Evolutionary conservation across 2,329 filamentous ascomycete genomes (phyloP).

Genomic region (Neoscytalidium dimidiatum): DNA sequence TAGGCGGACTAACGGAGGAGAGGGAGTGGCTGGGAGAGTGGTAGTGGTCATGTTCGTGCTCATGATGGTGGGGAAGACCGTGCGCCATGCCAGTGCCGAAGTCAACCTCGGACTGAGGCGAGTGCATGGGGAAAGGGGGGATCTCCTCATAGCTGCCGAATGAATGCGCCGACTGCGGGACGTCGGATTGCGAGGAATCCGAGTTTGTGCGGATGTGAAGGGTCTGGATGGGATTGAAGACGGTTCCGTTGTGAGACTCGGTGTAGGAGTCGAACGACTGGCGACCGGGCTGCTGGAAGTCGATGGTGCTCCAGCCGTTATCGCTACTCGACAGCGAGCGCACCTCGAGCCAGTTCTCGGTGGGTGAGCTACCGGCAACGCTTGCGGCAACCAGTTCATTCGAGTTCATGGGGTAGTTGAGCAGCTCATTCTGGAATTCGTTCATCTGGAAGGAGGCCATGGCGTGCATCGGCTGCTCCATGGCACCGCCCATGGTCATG

Average conservation of each 20-base stretch:
- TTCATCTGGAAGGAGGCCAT: constrained; percentile 47
- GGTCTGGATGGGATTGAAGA: constrained; percentile 91
- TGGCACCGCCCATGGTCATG: constrained; percentile 43
- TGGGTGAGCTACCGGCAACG: constrained; percentile 44
- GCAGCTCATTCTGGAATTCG: constrained; percentile 73
- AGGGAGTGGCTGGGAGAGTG: constrained; percentile 37
- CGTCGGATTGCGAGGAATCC: constrained; percentile 66
- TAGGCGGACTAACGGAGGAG: constrained; percentile 65
- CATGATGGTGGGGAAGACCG: constrained; percentile 35
- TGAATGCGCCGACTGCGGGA: constrained; percentile 59
- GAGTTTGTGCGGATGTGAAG: constrained; percentile 85
- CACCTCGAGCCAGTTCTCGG: constrained; percentile 81
- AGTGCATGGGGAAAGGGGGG: constrained; percentile 71
- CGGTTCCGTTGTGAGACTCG: constrained; percentile 58
- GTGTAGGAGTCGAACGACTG: constrained; percentile 69
- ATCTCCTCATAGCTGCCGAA: constrained; percentile 83
- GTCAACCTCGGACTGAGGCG: constrained; percentile 77
- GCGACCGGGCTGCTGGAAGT: constrained; percentile 55
- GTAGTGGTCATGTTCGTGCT: constrained; percentile 28
- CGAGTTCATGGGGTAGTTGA: constrained; percentile 53
- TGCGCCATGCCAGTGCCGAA: constrained; percentile 65
- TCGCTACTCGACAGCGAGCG: constrained; percentile 83
- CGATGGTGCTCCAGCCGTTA: constrained; percentile 83
- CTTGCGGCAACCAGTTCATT: constrained; percentile 45
- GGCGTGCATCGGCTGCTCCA: constrained; percentile 45